Evolutionary conservation across 352 stramenopile genomes (phyloP).

Genomic region (Phytopythium kandeliae): DNA sequence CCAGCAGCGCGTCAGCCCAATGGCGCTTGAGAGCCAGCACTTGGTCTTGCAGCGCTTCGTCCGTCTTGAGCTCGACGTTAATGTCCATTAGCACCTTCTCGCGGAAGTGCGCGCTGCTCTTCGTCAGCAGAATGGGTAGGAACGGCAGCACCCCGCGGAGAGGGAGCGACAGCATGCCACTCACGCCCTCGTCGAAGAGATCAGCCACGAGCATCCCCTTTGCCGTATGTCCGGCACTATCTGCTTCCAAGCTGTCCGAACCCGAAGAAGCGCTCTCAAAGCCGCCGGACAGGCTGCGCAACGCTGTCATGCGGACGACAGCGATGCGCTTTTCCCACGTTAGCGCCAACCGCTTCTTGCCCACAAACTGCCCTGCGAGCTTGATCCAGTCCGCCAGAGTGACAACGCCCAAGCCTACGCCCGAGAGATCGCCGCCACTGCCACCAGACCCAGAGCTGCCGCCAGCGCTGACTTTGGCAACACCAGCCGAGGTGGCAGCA

Average conservation of each 20-base stretch:
- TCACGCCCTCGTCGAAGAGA: conserved; percentile 58
- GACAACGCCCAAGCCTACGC: conserved; percentile 17
- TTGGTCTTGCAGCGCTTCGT: conserved; percentile 63
- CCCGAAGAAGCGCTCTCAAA: not conserved
- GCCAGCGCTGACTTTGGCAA: conserved; percentile 13
- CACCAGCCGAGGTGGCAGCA: conserved; percentile 16
- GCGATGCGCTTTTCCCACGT: conserved; percentile 73
- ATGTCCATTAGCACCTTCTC: conserved; percentile 87
- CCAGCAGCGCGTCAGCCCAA: conserved; percentile 70
- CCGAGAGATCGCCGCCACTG: not conserved
- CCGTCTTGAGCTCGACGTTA: conserved; percentile 82
- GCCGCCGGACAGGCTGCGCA: conserved; percentile 43
- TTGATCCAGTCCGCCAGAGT: conserved; percentile 68
- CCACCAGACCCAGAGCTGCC: not conserved
- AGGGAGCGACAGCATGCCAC: conserved; percentile 52
- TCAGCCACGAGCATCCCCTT: conserved; percentile 24
- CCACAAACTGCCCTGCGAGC: conserved; percentile 49
- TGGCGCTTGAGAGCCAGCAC: conserved; percentile 65
- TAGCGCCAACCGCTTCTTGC: conserved; percentile 48
- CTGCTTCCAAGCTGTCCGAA: conserved; percentile 2
- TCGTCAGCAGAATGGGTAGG: conserved; percentile 51
- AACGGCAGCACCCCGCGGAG: conserved; percentile 69
- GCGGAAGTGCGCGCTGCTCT: conserved; percentile 42
- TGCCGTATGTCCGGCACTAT: not conserved
- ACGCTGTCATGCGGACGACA: conserved; percentile 54